These are phyloP conservation scores for Thelonectria blattea DNA, from an alignment of 2,329 filamentous ascomycete species.

Conservation along the genomic window DNA sequence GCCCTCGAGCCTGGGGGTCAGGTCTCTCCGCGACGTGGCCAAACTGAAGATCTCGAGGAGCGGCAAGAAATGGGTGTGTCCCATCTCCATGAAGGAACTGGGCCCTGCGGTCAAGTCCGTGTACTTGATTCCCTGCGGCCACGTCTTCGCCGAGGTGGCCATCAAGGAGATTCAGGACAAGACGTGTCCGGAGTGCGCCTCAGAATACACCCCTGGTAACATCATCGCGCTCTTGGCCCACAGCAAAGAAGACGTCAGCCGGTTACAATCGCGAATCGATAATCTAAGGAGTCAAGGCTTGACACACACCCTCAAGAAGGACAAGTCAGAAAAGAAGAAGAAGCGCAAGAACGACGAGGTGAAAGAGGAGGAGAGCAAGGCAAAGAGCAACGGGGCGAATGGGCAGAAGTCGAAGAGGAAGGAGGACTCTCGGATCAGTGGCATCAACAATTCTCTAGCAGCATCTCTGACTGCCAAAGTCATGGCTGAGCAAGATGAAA, in stretches of 20 bases:
- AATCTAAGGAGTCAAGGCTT: constrained; percentile 75
- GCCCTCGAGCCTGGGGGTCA: constrained; percentile 66
- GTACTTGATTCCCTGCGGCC: constrained; percentile 92
- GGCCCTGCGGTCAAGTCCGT: constrained; percentile 81
- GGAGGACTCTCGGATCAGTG: constrained; percentile 50
- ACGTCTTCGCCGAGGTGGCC: constrained; percentile 88
- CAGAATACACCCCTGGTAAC: constrained; percentile 73
- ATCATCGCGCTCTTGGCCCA: constrained; percentile 83
- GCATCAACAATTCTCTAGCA: constrained; percentile 88
- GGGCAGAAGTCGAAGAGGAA: constrained; percentile 40
- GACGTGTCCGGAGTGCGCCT: constrained; percentile 74
- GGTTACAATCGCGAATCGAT: constrained; percentile 69
- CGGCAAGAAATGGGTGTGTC: constrained; percentile 75
- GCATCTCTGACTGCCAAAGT: constrained; percentile 87
- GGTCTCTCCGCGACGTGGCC: constrained; percentile 83
- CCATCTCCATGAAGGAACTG: constrained; percentile 84
- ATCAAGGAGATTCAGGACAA: constrained; percentile 78
- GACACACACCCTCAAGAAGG: constrained; percentile 89
- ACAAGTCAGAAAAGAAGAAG: constrained; percentile 68
- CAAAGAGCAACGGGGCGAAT: constrained; percentile 57
- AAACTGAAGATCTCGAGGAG: constrained; percentile 73
- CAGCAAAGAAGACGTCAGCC: constrained; percentile 71
- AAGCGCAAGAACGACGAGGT: constrained; percentile 64
- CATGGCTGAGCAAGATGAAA: constrained; percentile 82
- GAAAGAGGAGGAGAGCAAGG: constrained; percentile 46